Base-by-base conservation (phyloP, 2,329 filamentous ascomycete genomes). In the Thermochaetoides dissita region DNA sequence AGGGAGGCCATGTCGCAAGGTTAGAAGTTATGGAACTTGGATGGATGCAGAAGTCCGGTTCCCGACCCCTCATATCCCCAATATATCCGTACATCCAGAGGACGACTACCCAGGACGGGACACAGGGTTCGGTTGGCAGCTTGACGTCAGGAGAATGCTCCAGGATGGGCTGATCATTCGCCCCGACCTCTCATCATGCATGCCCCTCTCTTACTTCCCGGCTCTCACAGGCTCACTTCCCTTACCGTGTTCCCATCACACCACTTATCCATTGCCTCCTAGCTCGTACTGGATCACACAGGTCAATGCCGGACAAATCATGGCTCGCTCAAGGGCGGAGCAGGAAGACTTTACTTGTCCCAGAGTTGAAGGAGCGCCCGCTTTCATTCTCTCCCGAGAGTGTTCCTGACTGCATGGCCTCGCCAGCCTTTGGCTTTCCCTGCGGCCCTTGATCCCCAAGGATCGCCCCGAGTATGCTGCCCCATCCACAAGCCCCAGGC, bases 301-400 rank as follows among this genome's bases (percentile, higher is more conserved):
- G 17, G 17, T 3, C 17, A 24, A 24, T 24, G 17, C 17, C 17
- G 17, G 17, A 24, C 17, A 24, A 24, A 24, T 24, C 17, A 24
- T 24, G 17, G 17, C 17, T 24, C 17, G 17, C 17, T 40, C 42
- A 38, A 31, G 29, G 39, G 39, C 42, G 42, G 38, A 28, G 36
- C 38, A 41, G 37, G 17, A 34, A 41, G 38, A 34, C 41, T 45
- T 44, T 34, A 29, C 34, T 32, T 10, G 32, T 42, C 42, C 37
- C 41, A 37, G 33, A 48, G 44, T 38, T 40, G 41, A 36, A 46
- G 32, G 38, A 42, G 38, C 39, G 38, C 40, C 36, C 36, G 30
- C 39, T 39, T 43, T 40, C 38, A 42, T 46, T 43, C 42, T 41
- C 46, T 48, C 46, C 40, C 42, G 37, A 44, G 39, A 39, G 37